Percentiles rank a stretch among this genome's conserved stretches.
Conservation (phyloP, 805 yeast species). For the Ogataea dorogensis region DNA sequence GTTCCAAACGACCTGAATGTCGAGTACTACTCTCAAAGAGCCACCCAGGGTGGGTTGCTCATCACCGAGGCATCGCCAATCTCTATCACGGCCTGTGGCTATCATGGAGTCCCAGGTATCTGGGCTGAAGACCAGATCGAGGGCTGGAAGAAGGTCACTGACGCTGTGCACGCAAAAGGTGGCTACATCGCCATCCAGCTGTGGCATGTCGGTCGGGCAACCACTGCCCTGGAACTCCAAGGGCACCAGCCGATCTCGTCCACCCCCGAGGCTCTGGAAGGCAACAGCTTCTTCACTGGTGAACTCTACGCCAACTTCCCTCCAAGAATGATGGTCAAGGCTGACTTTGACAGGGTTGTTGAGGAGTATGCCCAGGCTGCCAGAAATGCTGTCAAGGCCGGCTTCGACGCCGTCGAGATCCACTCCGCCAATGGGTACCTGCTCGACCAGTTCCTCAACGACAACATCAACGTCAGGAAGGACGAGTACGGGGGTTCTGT, state of each 20-base stretch:
- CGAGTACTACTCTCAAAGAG: conserved; percentile 34
- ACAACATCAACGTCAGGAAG: conserved; percentile 37
- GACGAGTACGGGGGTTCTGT: conserved; percentile 56
- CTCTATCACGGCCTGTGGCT: conserved; percentile 26
- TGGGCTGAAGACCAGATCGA: conserved; percentile 28
- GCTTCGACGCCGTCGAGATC: conserved; percentile 40
- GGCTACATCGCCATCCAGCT: conserved; percentile 42
- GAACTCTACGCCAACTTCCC: conserved; percentile 16
- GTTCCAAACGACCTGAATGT: conserved; percentile 33
- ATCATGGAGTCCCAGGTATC: conserved; percentile 20
- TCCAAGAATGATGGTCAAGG: conserved; percentile 25
- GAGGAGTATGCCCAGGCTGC: conserved; percentile 31
- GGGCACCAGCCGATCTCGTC: conserved; percentile 15
- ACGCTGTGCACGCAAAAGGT: conserved; percentile 43
- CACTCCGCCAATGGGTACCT: conserved; percentile 44
- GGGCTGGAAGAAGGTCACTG: conserved; percentile 42
- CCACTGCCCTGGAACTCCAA: conserved; percentile 17
- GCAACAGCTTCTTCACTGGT: conserved; percentile 20
- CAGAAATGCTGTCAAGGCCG: conserved; percentile 34
- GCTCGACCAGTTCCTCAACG: conserved; percentile 38
- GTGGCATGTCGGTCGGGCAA: conserved; percentile 47
- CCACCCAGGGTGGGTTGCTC: conserved; percentile 35
- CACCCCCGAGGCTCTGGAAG: conserved; percentile 11
- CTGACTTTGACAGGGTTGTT: conserved; percentile 40
- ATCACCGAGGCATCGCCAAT: conserved; percentile 37